Evolutionary conservation across 345 rosid genomes (phyloP), one percentile per base, ranked within the genome.

Genomic region (Luvunga scandens): DNA sequence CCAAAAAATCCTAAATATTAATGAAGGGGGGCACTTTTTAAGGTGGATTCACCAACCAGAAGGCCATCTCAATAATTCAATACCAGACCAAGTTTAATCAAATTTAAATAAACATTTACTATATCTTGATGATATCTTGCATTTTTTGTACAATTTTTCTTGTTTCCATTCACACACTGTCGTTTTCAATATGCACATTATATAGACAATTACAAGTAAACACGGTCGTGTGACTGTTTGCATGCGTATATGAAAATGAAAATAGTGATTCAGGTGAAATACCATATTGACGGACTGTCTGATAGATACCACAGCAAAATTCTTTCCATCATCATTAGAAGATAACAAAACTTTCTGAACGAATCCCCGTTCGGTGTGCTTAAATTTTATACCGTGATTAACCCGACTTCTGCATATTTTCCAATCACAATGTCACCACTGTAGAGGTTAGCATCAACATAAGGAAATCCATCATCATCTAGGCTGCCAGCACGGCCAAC

Each of bases 311-410:
- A 90, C 91, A 66, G 94, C 97, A 85, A 81, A 95, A 75, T 91
- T 94, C 77, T 91, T 94, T 53, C 98, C 99, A n/a, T 95, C 99
- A 53, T 94, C 98, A 82, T 92, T 95, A 39, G 98, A 92, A 25
- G 98, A 92, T 28, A 94, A 81, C 14, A 93, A 87, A 22, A 95
- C 98, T 81, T 94, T 95, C 87, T 92, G 97, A 65, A 92, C 99
- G 87, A 88, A 89, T 50, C 98, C 97, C 82, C 86, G 84, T 86
- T 96, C 99, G 1, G 97, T 92, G 83, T 94, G 99, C 89, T 91
- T 94, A 69, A 96, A 85, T 75, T 94, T 96, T 61, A 92, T 68
- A 69, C 99, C 90, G 55, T 92, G 93, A 82, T 96, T 97, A 19
- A 87, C 82, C 59, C 98, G 28, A 97, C 88, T 57, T 91, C 95